phyloP scores from a whole-genome alignment of 2,329 filamentous ascomycete genomes.

The Meredithiella fracta region DNA sequence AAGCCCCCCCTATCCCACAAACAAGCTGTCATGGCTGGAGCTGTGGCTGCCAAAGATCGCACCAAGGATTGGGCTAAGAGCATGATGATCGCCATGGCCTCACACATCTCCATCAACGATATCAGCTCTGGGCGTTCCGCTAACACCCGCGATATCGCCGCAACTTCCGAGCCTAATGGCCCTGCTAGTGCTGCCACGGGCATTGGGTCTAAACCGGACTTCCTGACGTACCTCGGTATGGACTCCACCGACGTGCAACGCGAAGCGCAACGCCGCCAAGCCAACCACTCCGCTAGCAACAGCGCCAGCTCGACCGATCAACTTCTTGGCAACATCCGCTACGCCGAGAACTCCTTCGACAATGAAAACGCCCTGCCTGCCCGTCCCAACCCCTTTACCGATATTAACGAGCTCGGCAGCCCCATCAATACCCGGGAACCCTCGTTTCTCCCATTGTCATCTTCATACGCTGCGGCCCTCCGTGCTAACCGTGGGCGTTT shows the following conservation, averaged over 20 bases:
- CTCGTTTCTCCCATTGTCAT: slow-evolving; percentile 2
- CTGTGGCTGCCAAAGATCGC: slow-evolving; percentile 20
- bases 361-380: slow-evolving; percentile 29
- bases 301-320: slow-evolving; percentile 24
- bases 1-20: slow-evolving; percentile 10
- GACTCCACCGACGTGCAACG: slow-evolving; percentile 26
- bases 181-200: neutral
- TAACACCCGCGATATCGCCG: neutral
- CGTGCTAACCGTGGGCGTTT: slow-evolving; percentile 34
- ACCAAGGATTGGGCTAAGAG: slow-evolving; percentile 17
- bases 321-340: slow-evolving; percentile 26
- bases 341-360: slow-evolving; percentile 30
- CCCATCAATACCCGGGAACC: slow-evolving; percentile 18
- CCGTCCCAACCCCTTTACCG: slow-evolving; percentile 31
- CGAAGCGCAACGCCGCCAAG: slow-evolving; percentile 23
- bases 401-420: slow-evolving; percentile 28
- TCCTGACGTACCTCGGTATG: slow-evolving; percentile 28
- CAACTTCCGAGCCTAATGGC: neutral
- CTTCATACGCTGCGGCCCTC: slow-evolving; percentile 31
- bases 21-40: slow-evolving; percentile 19
- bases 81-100: slow-evolving; percentile 7
- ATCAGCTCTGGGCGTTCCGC: neutral
- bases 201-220: slow-evolving; percentile 24
- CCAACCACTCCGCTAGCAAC: slow-evolving; percentile 17
- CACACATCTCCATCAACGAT: neutral